Base-by-base conservation (phyloP, 129 eudicot genomes). In the Gnaphalium uliginosum region DNA sequence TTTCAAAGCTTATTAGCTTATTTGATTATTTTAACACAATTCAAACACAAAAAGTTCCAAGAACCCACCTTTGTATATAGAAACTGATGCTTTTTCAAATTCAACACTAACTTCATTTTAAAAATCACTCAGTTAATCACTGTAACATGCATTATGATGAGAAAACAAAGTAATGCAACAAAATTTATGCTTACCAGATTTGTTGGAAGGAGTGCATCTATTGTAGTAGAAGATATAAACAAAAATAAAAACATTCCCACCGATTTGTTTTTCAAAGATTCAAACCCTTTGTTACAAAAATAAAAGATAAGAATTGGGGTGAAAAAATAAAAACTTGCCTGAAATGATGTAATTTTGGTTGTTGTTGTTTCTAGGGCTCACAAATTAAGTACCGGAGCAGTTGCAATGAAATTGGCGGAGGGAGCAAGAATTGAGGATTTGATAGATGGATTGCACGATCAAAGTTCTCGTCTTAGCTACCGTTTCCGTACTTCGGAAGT, bases 251-350 rank as follows among this genome's bases (percentile, higher is more conserved):
- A 18, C 35, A 46, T 37, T 18, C 23, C 60, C 33, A 37, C 41
- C 13, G 4, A 37, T 37, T 8, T 37, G 0, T 37, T 37, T 37
- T 14, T 9, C 43, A 25, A 71, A 17, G 67, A 11, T 54, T 56
- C 50, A 14, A 19, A 72, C 50, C 66, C 29, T 54, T 53, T 8
- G 21, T 19, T 14, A 71, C 66, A 24, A 19, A 53, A 1, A 54
- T n/a, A 29, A 58, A 37, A 37, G 13, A 29, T 75, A 50, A 75
- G 30, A 17, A 75, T 2, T 75, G 65, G 11, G 37, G 6, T 37
- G n/a, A 37, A 37, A 63, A 63, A 32, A 51, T 11, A 29, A 29
- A 64, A 17, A 76, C 73, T 65, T 76, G 39, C 73, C 80, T 66
- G 80, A 48, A 75, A 64, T 14, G 54, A 22, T 30, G 5, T 37